Conservation (phyloP, 2,329 filamentous ascomycete species). For the Apiospora aurea region DNA sequence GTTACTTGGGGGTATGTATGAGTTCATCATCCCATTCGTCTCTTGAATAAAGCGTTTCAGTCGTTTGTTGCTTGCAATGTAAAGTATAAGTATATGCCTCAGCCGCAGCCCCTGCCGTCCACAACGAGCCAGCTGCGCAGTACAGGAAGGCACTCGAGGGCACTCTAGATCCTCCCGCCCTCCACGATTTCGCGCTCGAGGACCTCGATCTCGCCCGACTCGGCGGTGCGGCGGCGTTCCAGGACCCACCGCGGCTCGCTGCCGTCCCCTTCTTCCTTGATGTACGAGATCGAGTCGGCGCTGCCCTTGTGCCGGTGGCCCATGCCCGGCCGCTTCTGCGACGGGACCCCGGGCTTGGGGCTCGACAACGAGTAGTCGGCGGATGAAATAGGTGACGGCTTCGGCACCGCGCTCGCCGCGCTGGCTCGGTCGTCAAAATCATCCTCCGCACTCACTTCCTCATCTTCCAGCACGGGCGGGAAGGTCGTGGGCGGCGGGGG, state of each 20-base stretch:
- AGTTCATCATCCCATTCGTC: neutral
- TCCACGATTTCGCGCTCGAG: conserved; percentile 70
- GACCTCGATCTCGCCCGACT: conserved; percentile 70
- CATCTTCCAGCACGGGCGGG: conserved; percentile 50
- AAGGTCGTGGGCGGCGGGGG: conserved; percentile 34
- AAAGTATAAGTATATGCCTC: neutral
- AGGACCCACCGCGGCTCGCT: conserved; percentile 71
- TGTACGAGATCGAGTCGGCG: conserved; percentile 74
- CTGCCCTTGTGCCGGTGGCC: conserved; percentile 55
- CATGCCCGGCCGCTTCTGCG: conserved; percentile 41
- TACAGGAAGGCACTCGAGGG: neutral
- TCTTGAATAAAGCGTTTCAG: neutral
- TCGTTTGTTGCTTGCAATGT: neutral
- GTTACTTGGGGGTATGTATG: neutral
- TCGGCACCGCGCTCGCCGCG: conserved; percentile 26
- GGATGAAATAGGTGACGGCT: neutral
- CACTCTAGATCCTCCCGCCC: conserved; percentile 50
- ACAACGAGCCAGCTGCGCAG: neutral
- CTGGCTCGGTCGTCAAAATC: conserved; percentile 23
- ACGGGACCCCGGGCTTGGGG: conserved; percentile 30
- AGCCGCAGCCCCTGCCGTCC: neutral
- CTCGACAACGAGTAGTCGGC: neutral
- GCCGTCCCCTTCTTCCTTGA: conserved; percentile 65
- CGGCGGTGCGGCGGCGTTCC: conserved; percentile 70
- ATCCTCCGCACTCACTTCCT: conserved; percentile 37